Evolutionary conservation across 164 flowering plant genomes (phyloP).

Genomic region (Pachysandra terminalis): DNA sequence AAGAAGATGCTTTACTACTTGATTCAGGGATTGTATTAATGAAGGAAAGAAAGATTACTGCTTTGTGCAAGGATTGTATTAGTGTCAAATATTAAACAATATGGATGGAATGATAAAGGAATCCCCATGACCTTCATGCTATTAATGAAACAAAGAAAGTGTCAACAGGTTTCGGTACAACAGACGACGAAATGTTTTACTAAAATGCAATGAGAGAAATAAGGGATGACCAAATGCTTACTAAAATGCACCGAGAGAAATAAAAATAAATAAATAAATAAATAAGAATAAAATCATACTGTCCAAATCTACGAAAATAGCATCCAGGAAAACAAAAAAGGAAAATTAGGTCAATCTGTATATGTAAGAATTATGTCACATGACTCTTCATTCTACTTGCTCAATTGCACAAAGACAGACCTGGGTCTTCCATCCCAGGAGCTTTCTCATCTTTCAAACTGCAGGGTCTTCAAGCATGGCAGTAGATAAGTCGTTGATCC

Average conservation of each 20-base stretch:
- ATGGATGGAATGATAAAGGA: not conserved
- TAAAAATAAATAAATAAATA: too few species aligned
- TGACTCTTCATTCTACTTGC: not conserved
- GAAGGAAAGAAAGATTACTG: too few species aligned
- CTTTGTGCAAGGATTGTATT: too few species aligned
- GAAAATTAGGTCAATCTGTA: not conserved
- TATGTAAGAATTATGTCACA: slow-evolving; percentile 3
- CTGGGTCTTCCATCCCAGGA: not conserved
- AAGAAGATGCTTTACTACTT: too few species aligned
- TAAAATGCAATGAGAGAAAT: not conserved
- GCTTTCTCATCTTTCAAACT: slow-evolving; percentile 25
- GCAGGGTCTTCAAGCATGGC: slow-evolving; percentile 77
- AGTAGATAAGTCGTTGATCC: slow-evolving; percentile 64
- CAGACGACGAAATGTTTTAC: not conserved
- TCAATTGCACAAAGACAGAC: slow-evolving; percentile 2
- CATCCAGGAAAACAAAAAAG: not conserved
- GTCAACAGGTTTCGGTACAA: not conserved
- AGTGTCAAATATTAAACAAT: too few species aligned
- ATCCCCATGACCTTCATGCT: not conserved
- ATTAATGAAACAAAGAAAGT: too few species aligned
- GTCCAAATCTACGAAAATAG: not conserved
- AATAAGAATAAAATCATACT: not conserved
- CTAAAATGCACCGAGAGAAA: not conserved
- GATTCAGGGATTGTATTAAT: too few species aligned
- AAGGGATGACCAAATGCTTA: not conserved